Evolutionary conservation across 2,329 filamentous ascomycete species (phyloP).

Genomic region (Ophiocordyceps camponoti-saundersi): DNA sequence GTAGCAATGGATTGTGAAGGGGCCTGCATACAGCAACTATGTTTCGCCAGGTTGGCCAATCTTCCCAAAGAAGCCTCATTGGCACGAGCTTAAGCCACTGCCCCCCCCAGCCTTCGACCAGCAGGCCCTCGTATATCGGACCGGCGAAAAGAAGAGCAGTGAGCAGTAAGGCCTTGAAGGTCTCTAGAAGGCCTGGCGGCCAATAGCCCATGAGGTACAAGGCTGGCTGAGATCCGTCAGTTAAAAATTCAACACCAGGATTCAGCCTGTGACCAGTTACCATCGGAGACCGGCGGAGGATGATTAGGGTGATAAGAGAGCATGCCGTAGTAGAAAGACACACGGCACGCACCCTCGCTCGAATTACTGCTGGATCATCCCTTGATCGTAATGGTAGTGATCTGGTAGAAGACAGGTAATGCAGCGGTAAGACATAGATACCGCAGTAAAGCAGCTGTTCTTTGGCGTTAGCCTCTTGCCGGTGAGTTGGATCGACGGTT

Average conservation of each 20-base stretch:
- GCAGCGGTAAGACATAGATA: slow-evolving; percentile 81
- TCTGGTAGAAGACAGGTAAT: slow-evolving; percentile 62
- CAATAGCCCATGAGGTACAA: slow-evolving; percentile 65
- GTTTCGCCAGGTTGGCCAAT: slow-evolving; percentile 77
- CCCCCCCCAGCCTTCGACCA: slow-evolving; percentile 56
- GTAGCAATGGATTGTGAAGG: not conserved
- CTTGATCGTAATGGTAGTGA: slow-evolving; percentile 65
- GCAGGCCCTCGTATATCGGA: slow-evolving; percentile 62
- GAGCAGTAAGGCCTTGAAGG: slow-evolving; percentile 46
- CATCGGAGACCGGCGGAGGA: slow-evolving; percentile 26
- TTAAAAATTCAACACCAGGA: no score
- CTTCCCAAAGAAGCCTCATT: slow-evolving; percentile 42
- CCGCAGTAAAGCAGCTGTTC: slow-evolving; percentile 47
- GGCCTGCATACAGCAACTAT: slow-evolving; percentile 53
- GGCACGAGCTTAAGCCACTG: slow-evolving; percentile 41
- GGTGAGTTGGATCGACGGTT: no score
- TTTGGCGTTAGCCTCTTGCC: no score
- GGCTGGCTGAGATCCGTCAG: not conserved
- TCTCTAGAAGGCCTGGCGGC: slow-evolving; percentile 52
- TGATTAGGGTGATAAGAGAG: slow-evolving; percentile 46
- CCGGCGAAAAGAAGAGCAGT: slow-evolving; percentile 68
- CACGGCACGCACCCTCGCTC: slow-evolving; percentile 67
- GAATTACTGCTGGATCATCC: slow-evolving; percentile 81
- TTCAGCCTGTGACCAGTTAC: no score
- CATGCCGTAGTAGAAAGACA: slow-evolving; percentile 56